Base-by-base conservation (phyloP, 345 rosid genomes). In the Salix purpurea region DNA sequence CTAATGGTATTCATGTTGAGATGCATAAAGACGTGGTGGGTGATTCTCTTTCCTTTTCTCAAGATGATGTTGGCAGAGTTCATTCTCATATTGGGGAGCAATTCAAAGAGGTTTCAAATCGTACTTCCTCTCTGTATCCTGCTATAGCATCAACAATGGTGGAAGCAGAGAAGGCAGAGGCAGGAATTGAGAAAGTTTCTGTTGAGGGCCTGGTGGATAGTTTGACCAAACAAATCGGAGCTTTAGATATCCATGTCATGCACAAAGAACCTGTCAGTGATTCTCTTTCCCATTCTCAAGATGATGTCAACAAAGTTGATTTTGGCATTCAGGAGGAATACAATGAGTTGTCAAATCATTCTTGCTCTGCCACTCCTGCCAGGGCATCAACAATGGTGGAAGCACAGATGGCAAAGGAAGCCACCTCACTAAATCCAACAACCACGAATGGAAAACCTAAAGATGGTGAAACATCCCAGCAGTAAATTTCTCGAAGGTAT, bases 151-250 rank as follows among this genome's bases (percentile, higher is more conserved):
- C 67, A 71, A 36, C 44, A 39, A 4, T 12, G 40, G 42, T 28
- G 15, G 80, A 65, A 24, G 46, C 39, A n/a, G 62, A 70, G 64
- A 26, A 70, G 58, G 61, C 26, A 54, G 61, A 54, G 11, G 62
- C 62, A 56, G 26, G 26, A 56, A n/a, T n/a, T 56, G 79, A 82
- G 70, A 69, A 40, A 66, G 19, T 61, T 60, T 42, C 21, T 76
- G 24, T 23, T 44, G 68, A 77, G 39, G 79, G 73, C 70, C 83
- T 42, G 82, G 78, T 82, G 19, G 78, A 42, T 19, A 67, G 56
- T 67, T 70, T 71, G 69, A 70, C 36, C 44, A 34, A 26, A 75
- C 73, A 80, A 65, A 39, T 81, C 66, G 82, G 34, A 67, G 60
- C 40, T 34, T 16, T 73, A 37, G 78, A 82, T 30, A 44, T 76